A percentile compares a stretch with the other conserved stretches of the same genome.
phyloP scores from a whole-genome alignment of 805 yeast species.

The Ogataea wickerhamii region DNA sequence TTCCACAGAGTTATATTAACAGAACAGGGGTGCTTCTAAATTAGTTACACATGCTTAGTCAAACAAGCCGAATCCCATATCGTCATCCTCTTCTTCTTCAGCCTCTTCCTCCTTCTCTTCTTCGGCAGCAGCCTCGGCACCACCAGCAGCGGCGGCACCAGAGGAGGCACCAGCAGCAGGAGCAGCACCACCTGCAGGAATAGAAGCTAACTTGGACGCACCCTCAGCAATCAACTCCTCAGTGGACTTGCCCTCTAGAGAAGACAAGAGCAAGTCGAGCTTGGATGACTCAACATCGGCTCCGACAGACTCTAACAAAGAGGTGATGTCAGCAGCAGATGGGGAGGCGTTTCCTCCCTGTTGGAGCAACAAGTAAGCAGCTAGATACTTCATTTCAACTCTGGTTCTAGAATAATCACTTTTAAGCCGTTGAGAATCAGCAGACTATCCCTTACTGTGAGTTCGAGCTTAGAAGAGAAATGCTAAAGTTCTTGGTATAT shows the following conservation, averaged over 20 bases:
- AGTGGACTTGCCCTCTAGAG: conserved; percentile 91
- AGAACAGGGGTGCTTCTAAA: not conserved
- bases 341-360: conserved; percentile 96
- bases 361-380: conserved; percentile 97
- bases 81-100: conserved; percentile 60
- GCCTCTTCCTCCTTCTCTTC: conserved; percentile 61
- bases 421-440: conserved; percentile 57
- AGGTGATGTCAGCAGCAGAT: conserved; percentile 85
- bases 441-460: conserved; percentile 74
- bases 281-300: conserved; percentile 91
- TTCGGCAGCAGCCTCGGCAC: conserved; percentile 68
- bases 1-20: not conserved
- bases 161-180: conserved; percentile 70
- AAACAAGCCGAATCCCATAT: conserved; percentile 65
- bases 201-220: conserved; percentile 92
- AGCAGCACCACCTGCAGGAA: conserved; percentile 98
- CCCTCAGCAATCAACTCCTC: conserved; percentile 92
- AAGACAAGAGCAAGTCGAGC: conserved; percentile 71
- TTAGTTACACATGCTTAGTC: conserved; percentile 23
- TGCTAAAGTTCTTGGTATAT: conserved; percentile 9
- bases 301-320: conserved; percentile 91
- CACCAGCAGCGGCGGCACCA: conserved; percentile 67
- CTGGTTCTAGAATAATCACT: conserved; percentile 61
- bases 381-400: conserved; percentile 83
- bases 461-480: not conserved